Percentiles rank a stretch among this genome's conserved stretches.
Conservation (phyloP, 2,329 filamentous ascomycete genomes). For the Endocalyx cinctus region DNA sequence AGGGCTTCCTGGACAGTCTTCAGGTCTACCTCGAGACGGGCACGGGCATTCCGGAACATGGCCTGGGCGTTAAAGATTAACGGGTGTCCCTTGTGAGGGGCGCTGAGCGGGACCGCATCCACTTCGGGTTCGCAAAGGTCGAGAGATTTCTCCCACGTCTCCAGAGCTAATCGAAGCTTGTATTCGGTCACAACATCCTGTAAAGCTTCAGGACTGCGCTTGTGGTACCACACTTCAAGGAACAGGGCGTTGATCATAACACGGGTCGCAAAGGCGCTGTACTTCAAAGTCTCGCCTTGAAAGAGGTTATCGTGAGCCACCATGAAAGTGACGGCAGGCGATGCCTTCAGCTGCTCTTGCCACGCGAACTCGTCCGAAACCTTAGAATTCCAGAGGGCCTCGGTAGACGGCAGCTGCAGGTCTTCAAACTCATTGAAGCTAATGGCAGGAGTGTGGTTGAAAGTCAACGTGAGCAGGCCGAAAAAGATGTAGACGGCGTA, state of each 20-base stretch:
- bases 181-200: constrained; percentile 98
- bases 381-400: constrained; percentile 89
- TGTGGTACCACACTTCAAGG: constrained; percentile 98
- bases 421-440: constrained; percentile 98
- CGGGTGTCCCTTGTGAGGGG: constrained; percentile 92
- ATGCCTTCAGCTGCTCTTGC: constrained; percentile 70
- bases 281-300: constrained; percentile 83
- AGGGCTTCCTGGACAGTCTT: constrained; percentile 95
- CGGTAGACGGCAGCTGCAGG: constrained; percentile 84
- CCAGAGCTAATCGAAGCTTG: constrained; percentile 89
- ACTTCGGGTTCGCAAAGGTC: constrained; percentile 89
- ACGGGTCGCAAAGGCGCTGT: constrained; percentile 94
- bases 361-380: constrained; percentile 74
- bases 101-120: constrained; percentile 82
- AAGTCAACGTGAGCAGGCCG: constrained; percentile 87
- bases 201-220: constrained; percentile 93
- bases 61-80: constrained; percentile 98
- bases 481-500: constrained; percentile 99
- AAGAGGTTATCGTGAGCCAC: constrained; percentile 94
- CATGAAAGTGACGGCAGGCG: constrained; percentile 78
- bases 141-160: constrained; percentile 98
- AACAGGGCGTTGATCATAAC: constrained; percentile 99
- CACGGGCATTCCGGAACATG: constrained; percentile 89
- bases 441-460: constrained; percentile 97
- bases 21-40: constrained; percentile 87